A percentile compares a stretch with the other conserved stretches of the same genome.
These are phyloP conservation scores for Eucalyptus cladocalyx DNA, from an alignment of 345 rosid species.

Conservation along the genomic window DNA sequence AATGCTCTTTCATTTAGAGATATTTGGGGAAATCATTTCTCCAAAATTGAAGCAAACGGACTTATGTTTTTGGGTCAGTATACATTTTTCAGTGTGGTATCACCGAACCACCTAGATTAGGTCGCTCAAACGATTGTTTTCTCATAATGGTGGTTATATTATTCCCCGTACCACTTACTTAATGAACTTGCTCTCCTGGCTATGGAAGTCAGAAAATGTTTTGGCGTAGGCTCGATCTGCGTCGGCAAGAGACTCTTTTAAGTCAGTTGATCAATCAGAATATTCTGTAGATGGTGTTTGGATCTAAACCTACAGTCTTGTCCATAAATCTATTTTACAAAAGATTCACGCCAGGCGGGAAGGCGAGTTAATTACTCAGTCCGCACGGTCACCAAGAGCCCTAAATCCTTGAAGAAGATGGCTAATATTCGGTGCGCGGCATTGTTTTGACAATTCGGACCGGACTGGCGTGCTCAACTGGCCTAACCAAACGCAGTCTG, in stretches of 20 bases:
- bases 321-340: background rate
- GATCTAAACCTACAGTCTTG: background rate
- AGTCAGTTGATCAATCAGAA: background rate
- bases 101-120: background rate
- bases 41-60: background rate
- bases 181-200: background rate
- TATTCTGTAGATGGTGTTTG: background rate
- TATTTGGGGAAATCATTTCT: too few relatives aligned
- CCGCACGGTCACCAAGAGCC: background rate
- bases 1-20: too few relatives aligned
- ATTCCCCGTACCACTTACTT: background rate
- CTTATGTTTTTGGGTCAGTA: background rate
- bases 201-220: background rate
- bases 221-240: background rate
- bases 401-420: background rate
- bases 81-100: background rate
- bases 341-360: background rate
- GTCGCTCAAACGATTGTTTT: background rate
- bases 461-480: background rate
- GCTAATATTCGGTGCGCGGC: background rate
- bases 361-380: background rate
- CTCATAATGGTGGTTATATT: background rate
- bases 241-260: background rate
- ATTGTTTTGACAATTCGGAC: background rate
- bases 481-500: background rate